Base-by-base conservation (phyloP, 768 basidiomycete genomes). In the Myochromella boudieri region DNA sequence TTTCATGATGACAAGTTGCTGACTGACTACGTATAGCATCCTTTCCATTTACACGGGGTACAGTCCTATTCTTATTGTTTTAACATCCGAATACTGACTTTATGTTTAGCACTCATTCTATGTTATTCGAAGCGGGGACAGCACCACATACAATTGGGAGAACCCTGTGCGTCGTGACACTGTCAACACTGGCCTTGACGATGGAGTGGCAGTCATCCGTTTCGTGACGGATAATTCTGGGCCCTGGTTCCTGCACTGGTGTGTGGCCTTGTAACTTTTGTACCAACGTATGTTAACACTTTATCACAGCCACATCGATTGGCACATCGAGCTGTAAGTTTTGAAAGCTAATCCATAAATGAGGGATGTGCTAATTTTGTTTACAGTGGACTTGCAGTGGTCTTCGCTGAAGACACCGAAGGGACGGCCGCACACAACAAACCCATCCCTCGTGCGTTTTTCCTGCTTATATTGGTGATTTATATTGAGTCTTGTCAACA, bases 71-170 rank as follows among this genome's bases (percentile, higher is more conserved):
- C 29, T 31, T n/a, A 8, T 31, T 8, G 8, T n/a, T 31, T n/a
- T 31, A 31, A 8, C n/a, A 31, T 31, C 8, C n/a, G 9, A 8
- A 8, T n/a, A n/a, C n/a, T 31, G 29, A 31, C 8, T 8, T 8
- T 17, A 18, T 36, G 4, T 34, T 9, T 40, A 63, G 70, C 72
- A 74, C 40, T 33, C 59, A 10, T 74, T 74, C 51, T 58, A 54
- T 38, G 71, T 74, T 14, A 57, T 74, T 40, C 61, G 68, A 32
- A 68, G 56, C 39, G 64, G 63, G 0, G 63, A 57, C 5, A 60
- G 57, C 28, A 46, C 48, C 3, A 25, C 24, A 0, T 68, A 68
- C 49, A 75, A 46, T 21, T 46, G 28, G 20, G 36, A 15, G 22
- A 32, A 46, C 11, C 44, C 44, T 37, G 44, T 46, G 6, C 58